Conservation (phyloP, 768 basidiomycete genomes). For the Daedaleopsis sinensis region DNA sequence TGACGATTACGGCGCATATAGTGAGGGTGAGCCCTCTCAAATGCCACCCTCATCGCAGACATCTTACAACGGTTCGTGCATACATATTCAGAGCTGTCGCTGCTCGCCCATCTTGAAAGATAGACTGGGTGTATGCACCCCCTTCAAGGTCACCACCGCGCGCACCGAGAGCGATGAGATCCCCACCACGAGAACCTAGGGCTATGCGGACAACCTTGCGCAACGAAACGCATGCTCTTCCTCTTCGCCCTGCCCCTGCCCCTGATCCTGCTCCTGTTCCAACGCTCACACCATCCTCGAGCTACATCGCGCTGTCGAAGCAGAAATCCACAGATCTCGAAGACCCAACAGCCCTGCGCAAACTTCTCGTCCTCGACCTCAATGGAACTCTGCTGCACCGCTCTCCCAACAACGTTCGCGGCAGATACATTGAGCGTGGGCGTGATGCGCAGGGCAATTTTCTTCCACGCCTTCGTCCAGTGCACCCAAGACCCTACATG, state of each 20-base stretch:
- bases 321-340: slow-evolving; percentile 31
- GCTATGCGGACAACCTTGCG: neutral
- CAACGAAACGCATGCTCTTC: slow-evolving; percentile 4
- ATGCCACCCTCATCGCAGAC: slow-evolving; percentile 4
- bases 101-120: slow-evolving; percentile 1
- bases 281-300: slow-evolving; percentile 35
- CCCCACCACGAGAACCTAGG: neutral
- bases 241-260: slow-evolving; percentile 1
- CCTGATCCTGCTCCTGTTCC: slow-evolving; percentile 7
- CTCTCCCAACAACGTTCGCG: slow-evolving; percentile 37
- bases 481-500: slow-evolving; percentile 70
- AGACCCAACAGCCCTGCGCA: slow-evolving; percentile 42
- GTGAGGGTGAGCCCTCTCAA: slow-evolving; percentile 14
- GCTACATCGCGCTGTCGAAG: slow-evolving; percentile 39
- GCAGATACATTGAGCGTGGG: slow-evolving; percentile 3
- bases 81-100: neutral
- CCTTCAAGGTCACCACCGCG: neutral
- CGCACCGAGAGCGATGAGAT: neutral
- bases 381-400: slow-evolving; percentile 77
- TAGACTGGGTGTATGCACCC: neutral
- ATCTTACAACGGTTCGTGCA: slow-evolving; percentile 15
- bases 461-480: slow-evolving; percentile 38
- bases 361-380: slow-evolving; percentile 74
- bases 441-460: slow-evolving; percentile 12
- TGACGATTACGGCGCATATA: neutral